phyloP scores from a whole-genome alignment of 257 asterid species.

The Gentiana dahurica region DNA sequence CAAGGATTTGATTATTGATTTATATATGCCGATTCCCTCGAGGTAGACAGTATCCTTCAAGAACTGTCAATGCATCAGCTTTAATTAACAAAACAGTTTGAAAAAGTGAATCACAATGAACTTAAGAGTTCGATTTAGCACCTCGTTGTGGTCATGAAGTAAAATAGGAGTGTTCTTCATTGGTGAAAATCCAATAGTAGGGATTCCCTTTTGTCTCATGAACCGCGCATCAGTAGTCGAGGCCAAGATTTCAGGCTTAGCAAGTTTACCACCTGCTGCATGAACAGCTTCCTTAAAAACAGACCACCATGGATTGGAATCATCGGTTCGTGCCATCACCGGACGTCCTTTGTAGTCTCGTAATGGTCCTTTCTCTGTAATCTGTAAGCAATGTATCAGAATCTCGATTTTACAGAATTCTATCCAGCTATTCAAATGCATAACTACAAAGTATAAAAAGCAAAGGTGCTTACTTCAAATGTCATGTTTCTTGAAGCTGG shows the following conservation, averaged over 20 bases:
- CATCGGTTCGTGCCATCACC: conserved; percentile 59
- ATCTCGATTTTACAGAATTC: no score
- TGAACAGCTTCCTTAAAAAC: conserved; percentile 58
- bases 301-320: conserved; percentile 90
- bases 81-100: not conserved
- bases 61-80: conserved; percentile 33
- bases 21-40: conserved; percentile 71
- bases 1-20: conserved; percentile 63
- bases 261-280: conserved; percentile 80
- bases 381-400: conserved; percentile 21
- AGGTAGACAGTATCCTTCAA: conserved; percentile 61
- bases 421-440: no score
- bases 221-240: conserved; percentile 89
- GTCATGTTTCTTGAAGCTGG: conserved; percentile 86
- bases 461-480: conserved; percentile 39
- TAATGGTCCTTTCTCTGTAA: conserved; percentile 57
- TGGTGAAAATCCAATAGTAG: conserved; percentile 86
- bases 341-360: conserved; percentile 60
- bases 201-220: conserved; percentile 70
- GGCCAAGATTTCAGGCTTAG: conserved; percentile 75
- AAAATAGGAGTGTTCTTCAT: conserved; percentile 87
- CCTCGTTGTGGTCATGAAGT: conserved; percentile 97
- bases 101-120: conserved; percentile 1
- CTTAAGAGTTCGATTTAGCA: conserved; percentile 5
- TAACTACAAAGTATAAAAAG: not conserved